Conservation (phyloP, 148 eudicot genomes). For the Agrostemma githago region DNA sequence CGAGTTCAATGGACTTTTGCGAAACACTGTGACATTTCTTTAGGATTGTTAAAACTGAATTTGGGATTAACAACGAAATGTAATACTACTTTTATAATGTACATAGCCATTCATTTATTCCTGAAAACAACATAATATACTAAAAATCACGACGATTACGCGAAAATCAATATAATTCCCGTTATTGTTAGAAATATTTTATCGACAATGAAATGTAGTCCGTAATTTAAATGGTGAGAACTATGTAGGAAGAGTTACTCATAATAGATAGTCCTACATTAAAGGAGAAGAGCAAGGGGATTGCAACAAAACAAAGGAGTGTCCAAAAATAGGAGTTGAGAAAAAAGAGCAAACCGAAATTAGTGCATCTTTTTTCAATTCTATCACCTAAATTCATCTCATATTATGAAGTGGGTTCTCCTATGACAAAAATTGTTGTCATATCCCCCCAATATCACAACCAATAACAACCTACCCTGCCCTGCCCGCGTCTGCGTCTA, state of each 20-base stretch:
- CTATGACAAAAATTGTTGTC: conserved; percentile 19
- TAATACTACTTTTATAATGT: neutral
- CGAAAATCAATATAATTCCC: too few relatives aligned
- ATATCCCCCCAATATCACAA: conserved; percentile 25
- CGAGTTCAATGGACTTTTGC: too few relatives aligned
- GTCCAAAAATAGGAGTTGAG: neutral
- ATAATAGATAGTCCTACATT: conserved; percentile 14
- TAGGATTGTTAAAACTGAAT: too few relatives aligned
- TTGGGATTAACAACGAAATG: neutral
- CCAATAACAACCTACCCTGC: neutral
- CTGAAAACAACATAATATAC: too few relatives aligned
- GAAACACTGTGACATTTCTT: too few relatives aligned
- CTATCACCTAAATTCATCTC: conserved; percentile 5
- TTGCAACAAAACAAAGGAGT: conserved; percentile 8
- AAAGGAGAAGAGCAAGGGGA: conserved; percentile 9
- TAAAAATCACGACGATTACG: neutral
- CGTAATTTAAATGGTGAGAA: neutral
- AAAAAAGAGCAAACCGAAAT: neutral
- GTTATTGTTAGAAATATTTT: neutral
- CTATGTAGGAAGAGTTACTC: neutral
- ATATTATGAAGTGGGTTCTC: conserved; percentile 7
- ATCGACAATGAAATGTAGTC: neutral
- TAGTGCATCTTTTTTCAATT: conserved; percentile 4
- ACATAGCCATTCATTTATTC: neutral
- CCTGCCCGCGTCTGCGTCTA: neutral